Percentiles rank a stretch among this genome's conserved stretches.
Evolutionary conservation across 1,284 basidiomycete species (phyloP).

Genomic region (Apiotrichum veenhuisii): DNA sequence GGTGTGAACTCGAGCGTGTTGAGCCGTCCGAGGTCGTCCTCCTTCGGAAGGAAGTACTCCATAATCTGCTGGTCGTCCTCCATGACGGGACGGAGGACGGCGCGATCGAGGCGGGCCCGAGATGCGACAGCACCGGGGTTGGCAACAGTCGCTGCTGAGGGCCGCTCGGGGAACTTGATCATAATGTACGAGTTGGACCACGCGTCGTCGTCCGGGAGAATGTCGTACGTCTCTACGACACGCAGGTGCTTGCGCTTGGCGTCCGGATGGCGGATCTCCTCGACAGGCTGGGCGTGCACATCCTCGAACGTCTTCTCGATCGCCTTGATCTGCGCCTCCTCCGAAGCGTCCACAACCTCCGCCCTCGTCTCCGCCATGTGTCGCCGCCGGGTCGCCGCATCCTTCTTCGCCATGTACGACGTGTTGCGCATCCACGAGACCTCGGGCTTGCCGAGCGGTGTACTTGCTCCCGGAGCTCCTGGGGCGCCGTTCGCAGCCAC

Average conservation of each 20-base stretch:
- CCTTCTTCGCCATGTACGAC: constrained; percentile 67
- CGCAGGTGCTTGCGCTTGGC: constrained; percentile 69
- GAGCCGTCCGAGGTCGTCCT: constrained; percentile 57
- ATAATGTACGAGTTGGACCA: constrained; percentile 88
- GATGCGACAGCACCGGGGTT: constrained; percentile 57
- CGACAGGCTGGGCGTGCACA: constrained; percentile 58
- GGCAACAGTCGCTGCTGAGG: constrained; percentile 64
- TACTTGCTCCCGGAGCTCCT: neutral
- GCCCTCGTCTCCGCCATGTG: constrained; percentile 31
- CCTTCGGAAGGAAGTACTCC: constrained; percentile 79
- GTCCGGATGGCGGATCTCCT: constrained; percentile 59
- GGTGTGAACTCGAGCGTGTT: constrained; percentile 25
- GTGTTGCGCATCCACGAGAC: constrained; percentile 87
- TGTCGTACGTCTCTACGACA: constrained; percentile 75
- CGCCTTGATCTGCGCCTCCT: constrained; percentile 69
- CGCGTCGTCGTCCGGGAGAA: constrained; percentile 79
- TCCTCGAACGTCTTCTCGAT: constrained; percentile 78
- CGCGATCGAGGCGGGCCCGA: constrained; percentile 64
- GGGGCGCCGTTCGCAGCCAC: constrained; percentile 18
- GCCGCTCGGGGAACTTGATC: constrained; percentile 81
- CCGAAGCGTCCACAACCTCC: constrained; percentile 67
- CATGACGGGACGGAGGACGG: constrained; percentile 78
- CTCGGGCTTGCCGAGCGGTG: constrained; percentile 46
- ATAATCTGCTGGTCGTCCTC: constrained; percentile 75
- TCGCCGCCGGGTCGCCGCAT: constrained; percentile 22